Percentiles rank a stretch among this genome's conserved stretches.
These are phyloP conservation scores for Rhizophora apiculata DNA, from an alignment of 345 rosid species.

Conservation along the genomic window DNA sequence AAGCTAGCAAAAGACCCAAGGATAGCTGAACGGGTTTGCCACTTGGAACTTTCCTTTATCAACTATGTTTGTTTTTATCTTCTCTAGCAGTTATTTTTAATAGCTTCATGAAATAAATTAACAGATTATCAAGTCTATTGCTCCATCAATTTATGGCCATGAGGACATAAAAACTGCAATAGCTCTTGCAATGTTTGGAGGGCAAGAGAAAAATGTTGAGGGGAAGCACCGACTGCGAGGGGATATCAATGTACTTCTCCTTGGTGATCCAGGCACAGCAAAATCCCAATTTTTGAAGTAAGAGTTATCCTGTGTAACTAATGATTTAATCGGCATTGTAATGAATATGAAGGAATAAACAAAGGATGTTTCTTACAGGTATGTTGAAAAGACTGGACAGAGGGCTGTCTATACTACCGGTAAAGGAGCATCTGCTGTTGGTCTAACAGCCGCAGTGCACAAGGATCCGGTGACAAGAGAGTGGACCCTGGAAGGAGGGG, in stretches of 20 bases:
- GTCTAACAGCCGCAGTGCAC: slow-evolving; percentile 98
- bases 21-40: slow-evolving; percentile 82
- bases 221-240: slow-evolving; percentile 93
- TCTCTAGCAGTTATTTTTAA: slow-evolving; percentile 7
- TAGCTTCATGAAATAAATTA: slow-evolving; percentile 14
- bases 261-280: slow-evolving; percentile 98
- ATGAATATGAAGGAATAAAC: slow-evolving; percentile 15
- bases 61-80: slow-evolving; percentile 1
- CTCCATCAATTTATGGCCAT: slow-evolving; percentile 98
- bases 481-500: slow-evolving; percentile 99
- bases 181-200: slow-evolving; percentile 97
- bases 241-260: slow-evolving; percentile 87
- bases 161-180: slow-evolving; percentile 95
- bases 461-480: slow-evolving; percentile 98
- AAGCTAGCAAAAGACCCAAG: slow-evolving; percentile 84
- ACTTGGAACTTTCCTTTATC: neutral
- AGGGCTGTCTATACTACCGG: slow-evolving; percentile 99
- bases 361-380: slow-evolving; percentile 40
- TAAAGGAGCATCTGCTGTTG: slow-evolving; percentile 98
- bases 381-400: slow-evolving; percentile 97
- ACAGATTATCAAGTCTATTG: slow-evolving; percentile 92
- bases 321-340: neutral
- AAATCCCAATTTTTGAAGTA: slow-evolving; percentile 98
- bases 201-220: slow-evolving; percentile 90
- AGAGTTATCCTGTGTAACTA: slow-evolving; percentile 14